Conservation (phyloP, 2,329 filamentous ascomycete genomes). For the Falciphora oryzae region DNA sequence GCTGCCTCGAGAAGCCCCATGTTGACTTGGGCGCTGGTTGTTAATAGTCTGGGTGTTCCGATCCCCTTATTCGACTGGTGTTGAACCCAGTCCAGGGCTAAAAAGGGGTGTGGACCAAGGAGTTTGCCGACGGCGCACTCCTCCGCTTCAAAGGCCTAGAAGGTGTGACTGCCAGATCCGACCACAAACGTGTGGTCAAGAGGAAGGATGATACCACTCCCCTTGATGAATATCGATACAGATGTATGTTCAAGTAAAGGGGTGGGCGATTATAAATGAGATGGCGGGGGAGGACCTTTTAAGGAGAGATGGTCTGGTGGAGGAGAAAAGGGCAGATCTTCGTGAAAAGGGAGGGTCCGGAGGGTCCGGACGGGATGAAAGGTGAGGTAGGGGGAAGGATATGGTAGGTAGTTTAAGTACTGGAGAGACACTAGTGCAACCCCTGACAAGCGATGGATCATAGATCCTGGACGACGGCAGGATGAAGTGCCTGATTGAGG, state of each 20-base stretch:
- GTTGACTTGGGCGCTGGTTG: constrained; percentile 9
- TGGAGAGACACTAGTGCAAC: too few species aligned
- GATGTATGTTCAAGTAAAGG: not conserved
- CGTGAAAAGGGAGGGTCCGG: not conserved
- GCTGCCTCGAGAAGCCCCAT: constrained; percentile 48
- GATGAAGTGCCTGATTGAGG: not conserved
- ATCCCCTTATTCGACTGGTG: not conserved
- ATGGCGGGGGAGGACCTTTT: not conserved
- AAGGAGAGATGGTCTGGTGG: not conserved
- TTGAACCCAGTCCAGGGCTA: not conserved
- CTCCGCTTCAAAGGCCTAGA: not conserved
- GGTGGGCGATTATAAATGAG: not conserved
- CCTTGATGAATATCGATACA: too few species aligned
- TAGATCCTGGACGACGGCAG: too few species aligned
- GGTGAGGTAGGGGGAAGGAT: not conserved
- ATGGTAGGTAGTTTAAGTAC: not conserved
- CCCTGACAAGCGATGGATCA: too few species aligned
- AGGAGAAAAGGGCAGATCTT: not conserved
- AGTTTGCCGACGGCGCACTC: not conserved
- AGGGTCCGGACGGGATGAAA: not conserved
- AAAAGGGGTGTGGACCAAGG: not conserved
- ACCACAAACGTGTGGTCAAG: not conserved
- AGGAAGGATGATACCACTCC: too few species aligned
- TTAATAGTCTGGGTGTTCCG: not conserved
- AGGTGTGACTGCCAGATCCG: too few species aligned